Evolutionary conservation across 2,329 filamentous ascomycete genomes (phyloP), one percentile per base, ranked within the genome.

Genomic region (Iodosphaeria phyllophila): DNA sequence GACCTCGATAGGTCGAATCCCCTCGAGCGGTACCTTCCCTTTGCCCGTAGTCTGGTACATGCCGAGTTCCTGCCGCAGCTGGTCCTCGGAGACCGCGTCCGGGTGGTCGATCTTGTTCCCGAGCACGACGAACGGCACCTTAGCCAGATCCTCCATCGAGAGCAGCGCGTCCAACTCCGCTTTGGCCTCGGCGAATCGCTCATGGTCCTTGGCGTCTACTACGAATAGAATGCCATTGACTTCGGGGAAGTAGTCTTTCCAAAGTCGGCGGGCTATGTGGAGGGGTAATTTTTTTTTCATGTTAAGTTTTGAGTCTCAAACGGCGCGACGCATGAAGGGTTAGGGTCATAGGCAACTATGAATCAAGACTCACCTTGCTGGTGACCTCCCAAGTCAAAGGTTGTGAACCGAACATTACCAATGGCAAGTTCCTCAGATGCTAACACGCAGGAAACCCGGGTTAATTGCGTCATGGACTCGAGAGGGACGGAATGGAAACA

Each of bases 51-150:
- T 92, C 57, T 95, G 86, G 58, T 91, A 95, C 44, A 98, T 57
- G 34, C 89, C 89, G 30, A 98, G 64, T 51, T 84, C 77, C 49
- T 86, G 75, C 52, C 89, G 71, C 46, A 95, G 67, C 59, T 93
- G 82, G 43, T 95, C 86, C 64, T 98, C 89, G 36, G 77, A 86
- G 27, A 95, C 74, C 34, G 89, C 89, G 40, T 91, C 78, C 27
- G 84, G 84, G 60, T 95, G 84, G 53, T 98, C 89, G 52, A 98
- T 98, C 72, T 98, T 98, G 72, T 98, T 98, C 41, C 89, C 89
- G 35, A 98, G 70, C 40, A 98, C 72, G 32, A 95, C 70, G 52
- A 95, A 95, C 27, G 89, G 89, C 6, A 92, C 89, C 64, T 92
- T 93, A 49, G 71, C 61, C 19, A 98, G 70, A 49, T 95, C 86